Evolutionary conservation across 768 basidiomycete genomes (phyloP).

Genomic region (Boletellus ananas): DNA sequence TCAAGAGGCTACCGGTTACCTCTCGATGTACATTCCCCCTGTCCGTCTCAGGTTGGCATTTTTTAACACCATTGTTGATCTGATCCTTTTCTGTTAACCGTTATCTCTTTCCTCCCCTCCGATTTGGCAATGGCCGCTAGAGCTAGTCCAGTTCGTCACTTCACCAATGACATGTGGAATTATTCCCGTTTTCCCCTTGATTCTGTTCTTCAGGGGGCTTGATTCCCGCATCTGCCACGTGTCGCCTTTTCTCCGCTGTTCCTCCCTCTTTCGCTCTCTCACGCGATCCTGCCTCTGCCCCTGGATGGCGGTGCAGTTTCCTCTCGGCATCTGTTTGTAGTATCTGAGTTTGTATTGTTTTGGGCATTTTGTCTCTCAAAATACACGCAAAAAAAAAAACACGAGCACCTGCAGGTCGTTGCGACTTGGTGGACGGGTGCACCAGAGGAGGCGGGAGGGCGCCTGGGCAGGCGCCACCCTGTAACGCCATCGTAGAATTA

Average conservation of each 20-base stretch:
- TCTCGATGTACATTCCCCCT: not conserved
- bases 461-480: no score
- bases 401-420: no score
- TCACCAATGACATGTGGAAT: not conserved
- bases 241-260: not conserved
- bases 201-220: not conserved
- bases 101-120: not conserved
- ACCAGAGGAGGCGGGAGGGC: no score
- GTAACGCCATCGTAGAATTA: no score
- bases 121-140: slow-evolving; percentile 12
- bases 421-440: no score
- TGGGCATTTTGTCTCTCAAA: not conserved
- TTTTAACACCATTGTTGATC: not conserved
- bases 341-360: not conserved
- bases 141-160: not conserved
- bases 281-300: not conserved
- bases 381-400: no score
- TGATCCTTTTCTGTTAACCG: slow-evolving; percentile 1
- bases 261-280: not conserved
- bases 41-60: not conserved
- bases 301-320: no score
- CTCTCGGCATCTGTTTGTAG: not conserved
- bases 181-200: not conserved
- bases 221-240: not conserved
- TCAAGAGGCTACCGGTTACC: not conserved